These are phyloP conservation scores for Pseudofabraea citricarpa DNA, from an alignment of 2,329 filamentous ascomycete species.

Conservation along the genomic window DNA sequence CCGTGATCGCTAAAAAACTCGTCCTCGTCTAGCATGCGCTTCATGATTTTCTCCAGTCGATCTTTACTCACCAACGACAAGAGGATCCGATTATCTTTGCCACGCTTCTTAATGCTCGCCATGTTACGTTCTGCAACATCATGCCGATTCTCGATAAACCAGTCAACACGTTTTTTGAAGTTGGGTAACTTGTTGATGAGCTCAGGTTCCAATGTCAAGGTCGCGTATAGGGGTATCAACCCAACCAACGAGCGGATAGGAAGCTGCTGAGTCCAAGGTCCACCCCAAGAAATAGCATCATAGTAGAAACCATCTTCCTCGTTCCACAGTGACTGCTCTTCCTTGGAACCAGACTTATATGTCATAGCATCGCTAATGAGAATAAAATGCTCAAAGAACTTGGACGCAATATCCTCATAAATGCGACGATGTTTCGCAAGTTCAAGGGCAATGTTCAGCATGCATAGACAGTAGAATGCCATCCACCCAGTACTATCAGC, in stretches of 20 bases:
- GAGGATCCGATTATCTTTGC: slow-evolving; percentile 83
- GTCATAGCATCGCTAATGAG: slow-evolving; percentile 98
- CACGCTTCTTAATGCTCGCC: slow-evolving; percentile 84
- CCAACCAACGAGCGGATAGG: slow-evolving; percentile 90
- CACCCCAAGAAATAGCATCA: slow-evolving; percentile 94
- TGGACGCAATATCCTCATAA: slow-evolving; percentile 95
- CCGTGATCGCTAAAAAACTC: slow-evolving; percentile 90
- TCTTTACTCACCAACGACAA: slow-evolving; percentile 90
- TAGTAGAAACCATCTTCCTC: slow-evolving; percentile 98
- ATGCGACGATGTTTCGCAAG: slow-evolving; percentile 90
- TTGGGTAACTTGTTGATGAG: slow-evolving; percentile 85
- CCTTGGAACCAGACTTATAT: slow-evolving; percentile 64
- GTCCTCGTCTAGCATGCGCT: slow-evolving; percentile 87
- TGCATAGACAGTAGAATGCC: slow-evolving; percentile 94
- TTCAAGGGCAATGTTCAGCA: slow-evolving; percentile 95
- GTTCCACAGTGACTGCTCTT: slow-evolving; percentile 88
- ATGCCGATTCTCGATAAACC: slow-evolving; percentile 85
- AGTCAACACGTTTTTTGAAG: slow-evolving; percentile 89
- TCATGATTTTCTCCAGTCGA: slow-evolving; percentile 81
- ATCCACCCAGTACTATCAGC: slow-evolving; percentile 99
- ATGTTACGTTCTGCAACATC: slow-evolving; percentile 92
- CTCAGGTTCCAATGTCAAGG: slow-evolving; percentile 87
- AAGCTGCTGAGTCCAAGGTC: slow-evolving; percentile 88
- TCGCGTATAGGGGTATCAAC: slow-evolving; percentile 88
- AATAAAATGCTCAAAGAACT: slow-evolving; percentile 98